phyloP scores from a whole-genome alignment of 306 rosid genomes.

The Hippophae rhamnoides region DNA sequence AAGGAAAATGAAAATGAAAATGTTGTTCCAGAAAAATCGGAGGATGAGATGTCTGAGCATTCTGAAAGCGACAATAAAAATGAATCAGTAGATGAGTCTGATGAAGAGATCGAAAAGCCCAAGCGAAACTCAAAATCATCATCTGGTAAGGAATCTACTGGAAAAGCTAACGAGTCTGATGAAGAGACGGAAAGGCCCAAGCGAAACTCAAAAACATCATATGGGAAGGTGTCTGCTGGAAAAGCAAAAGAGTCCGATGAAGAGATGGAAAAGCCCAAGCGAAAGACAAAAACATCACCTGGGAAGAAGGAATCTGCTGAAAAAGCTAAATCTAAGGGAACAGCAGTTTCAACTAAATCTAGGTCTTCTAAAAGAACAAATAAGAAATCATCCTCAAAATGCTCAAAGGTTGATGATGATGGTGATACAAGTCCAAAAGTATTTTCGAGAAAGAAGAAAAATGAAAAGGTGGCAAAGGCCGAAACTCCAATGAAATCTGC shows the following conservation, averaged over 20 bases:
- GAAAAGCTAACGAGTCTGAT: no score
- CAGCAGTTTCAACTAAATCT: constrained; percentile 31
- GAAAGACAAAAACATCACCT: no score
- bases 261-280: no score
- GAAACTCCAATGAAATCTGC: constrained; percentile 42
- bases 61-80: constrained; percentile 58
- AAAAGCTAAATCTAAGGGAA: constrained; percentile 49
- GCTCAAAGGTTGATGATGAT: constrained; percentile 44
- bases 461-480: constrained; percentile 41
- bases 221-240: constrained; percentile 2
- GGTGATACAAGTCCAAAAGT: constrained; percentile 65
- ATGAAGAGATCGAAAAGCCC: constrained; percentile 24
- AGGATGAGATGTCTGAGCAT: constrained; percentile 55
- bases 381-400: constrained; percentile 43
- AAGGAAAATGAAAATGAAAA: constrained; percentile 63
- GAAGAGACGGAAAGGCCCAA: constrained; percentile 17
- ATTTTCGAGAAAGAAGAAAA: constrained; percentile 75
- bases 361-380: constrained; percentile 37
- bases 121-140: constrained; percentile 36
- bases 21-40: constrained; percentile 60
- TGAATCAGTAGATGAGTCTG: constrained; percentile 70
- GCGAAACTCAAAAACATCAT: constrained; percentile 35
- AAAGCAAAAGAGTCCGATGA: no score
- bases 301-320: constrained; percentile 24
- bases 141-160: constrained; percentile 7